A percentile compares a stretch with the other conserved stretches of the same genome.
phyloP scores from a whole-genome alignment of 2,329 filamentous ascomycete species.

The Fusarium redolens region DNA sequence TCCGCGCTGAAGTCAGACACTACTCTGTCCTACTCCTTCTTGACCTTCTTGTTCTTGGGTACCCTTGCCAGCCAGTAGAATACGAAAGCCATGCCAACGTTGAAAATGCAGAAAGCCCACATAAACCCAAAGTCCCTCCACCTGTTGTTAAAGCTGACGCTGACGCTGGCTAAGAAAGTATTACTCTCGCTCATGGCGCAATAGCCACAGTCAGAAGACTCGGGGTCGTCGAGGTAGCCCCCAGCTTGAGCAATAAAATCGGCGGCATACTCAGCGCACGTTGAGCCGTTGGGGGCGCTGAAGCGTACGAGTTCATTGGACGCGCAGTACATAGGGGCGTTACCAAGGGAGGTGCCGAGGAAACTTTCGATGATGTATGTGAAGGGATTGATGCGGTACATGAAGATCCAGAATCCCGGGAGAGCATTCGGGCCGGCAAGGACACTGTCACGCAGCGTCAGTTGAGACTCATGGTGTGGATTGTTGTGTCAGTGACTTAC shows the following conservation, averaged over 20 bases:
- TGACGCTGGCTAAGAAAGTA: slow-evolving; percentile 52
- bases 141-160: slow-evolving; percentile 59
- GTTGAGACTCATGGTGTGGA: neutral
- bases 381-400: slow-evolving; percentile 79
- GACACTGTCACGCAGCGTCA: slow-evolving; percentile 57
- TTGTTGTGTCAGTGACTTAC: slow-evolving; percentile 58
- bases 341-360: slow-evolving; percentile 71
- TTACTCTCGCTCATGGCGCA: slow-evolving; percentile 55
- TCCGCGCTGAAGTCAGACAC: too few species aligned
- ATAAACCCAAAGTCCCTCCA: slow-evolving; percentile 69
- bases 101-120: slow-evolving; percentile 64
- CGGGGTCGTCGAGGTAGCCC: slow-evolving; percentile 55
- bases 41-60: slow-evolving; percentile 43
- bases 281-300: slow-evolving; percentile 63
- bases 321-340: slow-evolving; percentile 69
- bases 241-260: slow-evolving; percentile 57
- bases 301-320: slow-evolving; percentile 73
- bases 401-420: slow-evolving; percentile 80
- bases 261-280: slow-evolving; percentile 67
- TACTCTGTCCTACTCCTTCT: slow-evolving; percentile 13
- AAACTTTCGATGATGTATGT: slow-evolving; percentile 78
- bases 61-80: slow-evolving; percentile 60
- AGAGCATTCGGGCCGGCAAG: slow-evolving; percentile 69
- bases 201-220: slow-evolving; percentile 57
- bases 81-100: slow-evolving; percentile 59